A percentile compares a stretch with the other conserved stretches of the same genome.
Conservation (phyloP, 495 filamentous ascomycete genomes). For the Halenospora varia region DNA sequence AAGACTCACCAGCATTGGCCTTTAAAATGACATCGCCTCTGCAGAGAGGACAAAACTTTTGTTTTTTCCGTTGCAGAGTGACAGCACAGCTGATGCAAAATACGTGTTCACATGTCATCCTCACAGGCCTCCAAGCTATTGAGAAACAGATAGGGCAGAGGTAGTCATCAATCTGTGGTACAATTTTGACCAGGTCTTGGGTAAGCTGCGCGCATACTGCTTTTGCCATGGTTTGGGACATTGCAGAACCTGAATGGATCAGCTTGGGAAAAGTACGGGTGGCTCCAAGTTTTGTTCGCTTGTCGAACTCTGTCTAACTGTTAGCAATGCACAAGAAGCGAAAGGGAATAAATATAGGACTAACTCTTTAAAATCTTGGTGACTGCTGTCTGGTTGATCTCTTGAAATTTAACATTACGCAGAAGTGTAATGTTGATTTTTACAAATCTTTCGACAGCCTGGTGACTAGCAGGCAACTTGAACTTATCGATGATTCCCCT, state of each 20-base stretch:
- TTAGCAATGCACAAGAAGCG: no score
- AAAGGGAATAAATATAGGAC: no score
- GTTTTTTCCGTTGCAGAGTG: constrained; percentile 58
- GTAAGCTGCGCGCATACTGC: constrained; percentile 63
- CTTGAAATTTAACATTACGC: constrained; percentile 65
- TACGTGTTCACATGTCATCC: constrained; percentile 58
- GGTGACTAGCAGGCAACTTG: constrained; percentile 51
- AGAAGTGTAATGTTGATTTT: constrained; percentile 60
- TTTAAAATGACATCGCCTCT: constrained; percentile 54
- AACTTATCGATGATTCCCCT: constrained; percentile 49
- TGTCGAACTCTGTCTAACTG: constrained; percentile 74
- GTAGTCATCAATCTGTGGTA: constrained; percentile 71
- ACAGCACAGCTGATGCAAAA: constrained; percentile 74
- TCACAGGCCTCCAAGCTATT: constrained; percentile 63
- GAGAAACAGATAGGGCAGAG: constrained; percentile 68
- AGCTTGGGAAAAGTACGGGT: constrained; percentile 46
- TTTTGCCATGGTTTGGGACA: constrained; percentile 56
- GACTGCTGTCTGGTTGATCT: constrained; percentile 65
- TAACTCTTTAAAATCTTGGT: constrained; percentile 75
- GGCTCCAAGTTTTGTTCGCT: constrained; percentile 65
- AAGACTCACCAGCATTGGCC: constrained; percentile 49
- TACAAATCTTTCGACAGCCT: constrained; percentile 58
- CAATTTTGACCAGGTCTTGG: constrained; percentile 55
- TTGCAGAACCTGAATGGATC: constrained; percentile 43
- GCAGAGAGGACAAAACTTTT: constrained; percentile 63